Base-by-base conservation (phyloP, 768 basidiomycete species). In the Gymnopilus junonius region DNA sequence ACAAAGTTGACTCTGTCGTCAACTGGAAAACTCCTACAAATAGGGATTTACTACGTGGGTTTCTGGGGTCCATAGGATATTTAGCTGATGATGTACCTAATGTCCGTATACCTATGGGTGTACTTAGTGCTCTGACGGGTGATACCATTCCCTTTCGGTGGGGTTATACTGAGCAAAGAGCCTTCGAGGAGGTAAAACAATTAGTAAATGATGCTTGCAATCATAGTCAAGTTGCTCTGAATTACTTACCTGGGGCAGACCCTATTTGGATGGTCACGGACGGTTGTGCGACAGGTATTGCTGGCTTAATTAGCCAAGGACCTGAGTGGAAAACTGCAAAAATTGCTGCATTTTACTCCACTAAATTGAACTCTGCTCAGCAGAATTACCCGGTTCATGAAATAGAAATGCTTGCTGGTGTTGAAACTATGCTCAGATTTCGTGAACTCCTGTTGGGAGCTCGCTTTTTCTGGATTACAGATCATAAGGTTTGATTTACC, bases 381-480 rank as follows among this genome's bases (percentile, higher is more conserved):
- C 77, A 77, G 21, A 80, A 80, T 39, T 80, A 82, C 35, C 70
- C 77, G 1, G 75, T 76, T 0, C 80, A 80, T 29, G 77, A 80
- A 55, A 74, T 76, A 6, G 77, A 82, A 34, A 67, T 81, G 66
- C 55, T 81, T 0, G 77, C 76, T 0, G 75, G 76, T 0, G 65
- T 81, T 0, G 77, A 80, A 40, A 72, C 75, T 0, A 74, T 81
- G 74, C 62, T 75, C 3, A 37, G 70, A 0, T 71, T 75, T 27
- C 37, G 64, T 0, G 73, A 76, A 32, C 65, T 77, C 2, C 43
- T 81, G 1, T 73, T 71, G 25, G 80, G 79, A 0, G 65, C 56
- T 0, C 46, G 39, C 0, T 80, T 82, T 31, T 42, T 40, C 0
- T 75, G 75, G 68, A 32, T 70, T 2, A 80, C 75, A 0, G 78